Evolutionary conservation across 1,139 yeast genomes (phyloP), one percentile per base, ranked within the genome.

Genomic region (Suhomyces wounanorum): DNA sequence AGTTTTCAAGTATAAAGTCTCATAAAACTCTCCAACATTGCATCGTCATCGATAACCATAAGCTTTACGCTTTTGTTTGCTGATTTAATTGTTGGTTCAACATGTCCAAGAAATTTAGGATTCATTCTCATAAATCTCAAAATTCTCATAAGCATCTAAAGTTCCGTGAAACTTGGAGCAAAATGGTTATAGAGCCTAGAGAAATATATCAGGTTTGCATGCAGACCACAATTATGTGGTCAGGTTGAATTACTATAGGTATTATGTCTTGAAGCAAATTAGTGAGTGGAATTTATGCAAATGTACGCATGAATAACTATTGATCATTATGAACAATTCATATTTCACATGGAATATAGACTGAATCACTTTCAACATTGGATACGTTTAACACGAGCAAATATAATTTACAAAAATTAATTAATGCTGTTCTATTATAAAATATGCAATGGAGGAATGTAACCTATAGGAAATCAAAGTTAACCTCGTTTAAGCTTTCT

Each of bases 401-500:
- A 14, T 11, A 31, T 7, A 31, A 8, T 3, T 33, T 30, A 30
- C 33, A 33, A 9, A 16, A 10, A 14, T 14, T 7, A 14, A 16
- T 33, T 11, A 33, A 33, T 14, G 37, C 18, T 33, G 18, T 33
- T 33, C 7, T 14, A 33, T 33, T 33, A 33, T 10, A 14, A 10
- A 33, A 14, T 33, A 33, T 33, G 37, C 37, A 33, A 33, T 33
- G 3, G 9, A 14, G 18, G 37, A 33, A 33, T 21, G 41, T 38
- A 7, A 13, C 30, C 23, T 8, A 38, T 23, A 30, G 11, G n/a
- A 10, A 6, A 2, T 10, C 37, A 33, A 14, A 8, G 11, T 38
- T 23, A 23, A 13, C 16, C 41, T 45, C 46, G 44, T 16, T 45
- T 44, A 47, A 61, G 63, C 40, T 66, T 59, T 43, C 63, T 64